Percentiles rank a stretch among this genome's conserved stretches.
phyloP scores from a whole-genome alignment of 345 rosid species.

The Boechera retrofracta region DNA sequence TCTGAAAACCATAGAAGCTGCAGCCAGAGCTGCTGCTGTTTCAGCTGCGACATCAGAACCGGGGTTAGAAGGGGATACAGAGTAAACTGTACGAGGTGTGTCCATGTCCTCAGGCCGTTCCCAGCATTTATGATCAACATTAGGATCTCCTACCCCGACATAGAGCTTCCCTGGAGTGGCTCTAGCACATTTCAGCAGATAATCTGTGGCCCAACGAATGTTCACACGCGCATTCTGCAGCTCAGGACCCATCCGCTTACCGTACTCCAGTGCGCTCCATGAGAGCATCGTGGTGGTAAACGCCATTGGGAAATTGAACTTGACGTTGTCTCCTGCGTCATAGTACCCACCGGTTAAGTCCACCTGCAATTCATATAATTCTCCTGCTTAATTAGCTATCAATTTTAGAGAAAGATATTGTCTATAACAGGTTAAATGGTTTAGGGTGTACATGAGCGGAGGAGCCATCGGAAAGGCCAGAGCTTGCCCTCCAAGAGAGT shows the following conservation, averaged over 20 bases:
- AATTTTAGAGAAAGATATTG: not conserved
- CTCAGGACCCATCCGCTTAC: constrained; percentile 71
- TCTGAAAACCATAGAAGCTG: constrained; percentile 90
- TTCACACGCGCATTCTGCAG: constrained; percentile 61
- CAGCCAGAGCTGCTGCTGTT: constrained; percentile 86
- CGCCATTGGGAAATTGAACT: constrained; percentile 96
- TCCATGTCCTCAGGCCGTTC: constrained; percentile 98
- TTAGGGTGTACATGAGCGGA: constrained; percentile 52
- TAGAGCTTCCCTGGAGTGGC: constrained; percentile 80
- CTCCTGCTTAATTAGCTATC: not conserved
- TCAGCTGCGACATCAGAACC: constrained; percentile 96
- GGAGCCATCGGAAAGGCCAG: constrained; percentile 80
- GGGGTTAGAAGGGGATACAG: constrained; percentile 71
- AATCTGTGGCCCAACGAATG: constrained; percentile 85
- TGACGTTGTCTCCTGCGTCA: constrained; percentile 92
- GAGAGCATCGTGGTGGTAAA: constrained; percentile 90
- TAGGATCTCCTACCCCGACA: constrained; percentile 93
- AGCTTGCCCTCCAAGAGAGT: constrained; percentile 72
- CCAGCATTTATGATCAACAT: constrained; percentile 91
- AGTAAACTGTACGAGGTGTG: constrained; percentile 71
- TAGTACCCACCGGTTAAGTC: constrained; percentile 91
- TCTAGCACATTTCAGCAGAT: constrained; percentile 83
- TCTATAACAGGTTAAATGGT: not conserved
- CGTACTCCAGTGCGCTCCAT: constrained; percentile 86
- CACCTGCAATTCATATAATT: constrained; percentile 53